These are phyloP conservation scores for Microdochium trichocladiopsis DNA, from an alignment of 2,329 filamentous ascomycete genomes.

Conservation along the genomic window DNA sequence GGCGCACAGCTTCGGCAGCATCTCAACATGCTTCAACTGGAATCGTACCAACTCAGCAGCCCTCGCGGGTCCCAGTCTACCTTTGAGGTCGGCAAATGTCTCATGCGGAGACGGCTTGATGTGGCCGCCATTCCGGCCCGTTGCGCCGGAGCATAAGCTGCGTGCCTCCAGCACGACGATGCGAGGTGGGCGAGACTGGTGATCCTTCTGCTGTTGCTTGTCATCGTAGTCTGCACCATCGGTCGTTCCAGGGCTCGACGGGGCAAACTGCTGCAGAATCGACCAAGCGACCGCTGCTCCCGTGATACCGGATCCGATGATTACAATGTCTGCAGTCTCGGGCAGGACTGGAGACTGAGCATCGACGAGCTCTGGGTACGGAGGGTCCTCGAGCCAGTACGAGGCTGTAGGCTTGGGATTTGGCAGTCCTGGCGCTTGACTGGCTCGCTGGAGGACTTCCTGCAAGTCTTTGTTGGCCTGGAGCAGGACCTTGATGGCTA, in stretches of 20 bases:
- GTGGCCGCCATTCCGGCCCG: constrained; percentile 45
- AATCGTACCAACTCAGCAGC: constrained; percentile 35
- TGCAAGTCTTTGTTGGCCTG: constrained; percentile 18
- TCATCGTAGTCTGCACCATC: constrained; percentile 1
- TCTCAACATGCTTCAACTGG: constrained; percentile 31
- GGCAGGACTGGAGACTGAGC: constrained; percentile 25
- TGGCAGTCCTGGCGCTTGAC: constrained; percentile 30
- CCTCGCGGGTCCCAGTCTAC: constrained; percentile 20
- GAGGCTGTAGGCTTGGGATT: constrained; percentile 30
- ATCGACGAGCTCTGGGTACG: constrained; percentile 31
- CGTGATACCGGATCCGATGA: constrained; percentile 50
- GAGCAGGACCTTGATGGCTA: constrained; percentile 15
- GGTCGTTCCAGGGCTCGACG: not conserved
- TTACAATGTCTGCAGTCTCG: constrained; percentile 34
- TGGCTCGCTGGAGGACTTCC: constrained; percentile 19
- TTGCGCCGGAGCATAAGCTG: constrained; percentile 41
- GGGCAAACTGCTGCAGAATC: constrained; percentile 13
- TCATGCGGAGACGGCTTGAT: constrained; percentile 38
- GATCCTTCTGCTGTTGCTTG: constrained; percentile 1
- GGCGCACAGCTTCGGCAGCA: constrained; percentile 29
- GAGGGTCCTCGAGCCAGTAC: constrained; percentile 38
- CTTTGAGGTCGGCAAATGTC: constrained; percentile 26
- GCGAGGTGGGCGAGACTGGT: constrained; percentile 2
- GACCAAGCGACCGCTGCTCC: constrained; percentile 31
- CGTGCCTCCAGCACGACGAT: constrained; percentile 45